These are phyloP conservation scores for Claviceps citrina DNA, from an alignment of 2,329 filamentous ascomycete genomes.

Conservation along the genomic window DNA sequence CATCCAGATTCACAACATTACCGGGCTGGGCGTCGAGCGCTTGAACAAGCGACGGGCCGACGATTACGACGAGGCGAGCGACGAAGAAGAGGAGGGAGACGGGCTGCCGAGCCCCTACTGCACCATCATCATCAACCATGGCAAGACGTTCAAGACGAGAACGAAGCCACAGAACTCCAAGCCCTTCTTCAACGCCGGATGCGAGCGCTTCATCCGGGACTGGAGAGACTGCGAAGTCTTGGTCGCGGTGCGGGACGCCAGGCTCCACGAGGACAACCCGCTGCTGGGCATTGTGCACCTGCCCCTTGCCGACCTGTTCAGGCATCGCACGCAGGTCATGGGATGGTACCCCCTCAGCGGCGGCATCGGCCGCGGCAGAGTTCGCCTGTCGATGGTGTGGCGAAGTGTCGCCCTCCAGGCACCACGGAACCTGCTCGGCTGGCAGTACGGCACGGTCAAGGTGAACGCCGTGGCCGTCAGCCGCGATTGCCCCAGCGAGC, in stretches of 20 bases:
- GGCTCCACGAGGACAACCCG: conserved; percentile 54
- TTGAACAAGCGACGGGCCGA: conserved; percentile 39
- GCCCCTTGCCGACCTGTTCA: conserved; percentile 45
- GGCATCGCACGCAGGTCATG: conserved; percentile 47
- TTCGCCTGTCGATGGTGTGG: conserved; percentile 57
- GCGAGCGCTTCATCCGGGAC: conserved; percentile 55
- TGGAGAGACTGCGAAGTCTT: conserved; percentile 54
- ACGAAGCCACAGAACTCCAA: conserved; percentile 67
- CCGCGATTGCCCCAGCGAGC: conserved; percentile 29
- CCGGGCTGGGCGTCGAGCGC: conserved; percentile 46
- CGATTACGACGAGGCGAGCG: conserved; percentile 30
- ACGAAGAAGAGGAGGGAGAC: conserved; percentile 46
- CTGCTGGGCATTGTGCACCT: conserved; percentile 57
- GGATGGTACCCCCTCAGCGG: conserved; percentile 52
- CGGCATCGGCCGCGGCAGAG: conserved; percentile 56
- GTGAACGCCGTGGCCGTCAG: conserved; percentile 35
- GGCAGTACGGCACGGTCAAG: conserved; percentile 58
- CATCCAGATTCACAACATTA: conserved; percentile 59
- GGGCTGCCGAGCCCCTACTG: conserved; percentile 57
- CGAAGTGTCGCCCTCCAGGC: conserved; percentile 50
- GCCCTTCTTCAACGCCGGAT: conserved; percentile 65
- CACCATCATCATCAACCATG: conserved; percentile 58
- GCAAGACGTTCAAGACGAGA: conserved; percentile 52
- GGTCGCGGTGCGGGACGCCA: conserved; percentile 49
- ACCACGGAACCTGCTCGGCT: conserved; percentile 44